A percentile compares a stretch with the other conserved stretches of the same genome.
Conservation (phyloP, 768 basidiomycete species). For the Rhizopogon rudus region DNA sequence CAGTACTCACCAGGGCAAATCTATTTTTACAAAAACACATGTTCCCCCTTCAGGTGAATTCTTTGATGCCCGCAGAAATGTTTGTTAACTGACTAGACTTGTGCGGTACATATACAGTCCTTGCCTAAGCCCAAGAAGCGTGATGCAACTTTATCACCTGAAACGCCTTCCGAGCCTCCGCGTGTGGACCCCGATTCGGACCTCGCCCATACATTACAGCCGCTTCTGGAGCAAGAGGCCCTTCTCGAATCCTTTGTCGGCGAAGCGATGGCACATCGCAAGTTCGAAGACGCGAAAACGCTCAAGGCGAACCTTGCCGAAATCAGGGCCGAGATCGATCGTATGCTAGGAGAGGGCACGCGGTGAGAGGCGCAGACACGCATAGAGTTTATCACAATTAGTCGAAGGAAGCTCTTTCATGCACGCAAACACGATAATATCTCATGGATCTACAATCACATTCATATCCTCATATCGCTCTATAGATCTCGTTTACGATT, state of each 20-base stretch:
- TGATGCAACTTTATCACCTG: conserved; percentile 10
- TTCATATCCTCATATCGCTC: not conserved
- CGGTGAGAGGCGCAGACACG: conserved; percentile 5
- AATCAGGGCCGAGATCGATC: conserved; percentile 80
- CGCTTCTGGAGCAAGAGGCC: conserved; percentile 90
- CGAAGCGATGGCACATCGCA: conserved; percentile 84
- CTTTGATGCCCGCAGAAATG: not conserved
- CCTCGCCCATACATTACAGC: conserved; percentile 72
- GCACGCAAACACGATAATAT: not conserved
- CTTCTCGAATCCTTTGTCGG: conserved; percentile 86
- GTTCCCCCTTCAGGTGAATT: conserved; percentile 42
- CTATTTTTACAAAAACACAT: conserved; percentile 87
- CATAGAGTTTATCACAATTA: not conserved
- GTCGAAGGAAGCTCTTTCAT: not conserved
- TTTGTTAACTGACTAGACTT: not conserved
- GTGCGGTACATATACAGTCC: conserved; percentile 23
- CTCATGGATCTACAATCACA: not conserved
- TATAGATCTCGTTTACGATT: not conserved
- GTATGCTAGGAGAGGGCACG: conserved; percentile 41
- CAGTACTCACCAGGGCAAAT: conserved; percentile 72
- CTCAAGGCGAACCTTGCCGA: conserved; percentile 76
- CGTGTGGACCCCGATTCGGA: conserved; percentile 63
- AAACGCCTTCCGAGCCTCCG: conserved; percentile 9
- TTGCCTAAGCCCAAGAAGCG: conserved; percentile 44
- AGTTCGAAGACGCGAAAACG: conserved; percentile 93